Conservation (phyloP, 345 rosid species). For the Gossypium bickii region DNA sequence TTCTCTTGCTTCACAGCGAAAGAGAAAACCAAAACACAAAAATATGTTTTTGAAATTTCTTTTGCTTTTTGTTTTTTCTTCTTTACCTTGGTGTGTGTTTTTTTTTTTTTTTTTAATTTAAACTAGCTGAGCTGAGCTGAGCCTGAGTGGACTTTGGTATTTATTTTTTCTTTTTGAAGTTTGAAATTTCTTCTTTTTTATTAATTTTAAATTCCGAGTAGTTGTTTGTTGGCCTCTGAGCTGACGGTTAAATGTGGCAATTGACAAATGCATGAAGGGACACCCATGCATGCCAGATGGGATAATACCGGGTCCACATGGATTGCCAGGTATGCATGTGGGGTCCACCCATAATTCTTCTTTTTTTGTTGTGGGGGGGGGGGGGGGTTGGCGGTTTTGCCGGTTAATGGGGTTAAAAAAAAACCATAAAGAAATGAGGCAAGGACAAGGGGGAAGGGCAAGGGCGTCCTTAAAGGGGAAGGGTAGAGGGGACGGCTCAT, state of each 20-base stretch:
- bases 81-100: background rate
- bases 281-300: slow-evolving; percentile 28
- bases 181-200: slow-evolving; percentile 9
- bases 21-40: slow-evolving; percentile 13
- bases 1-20: slow-evolving; percentile 17
- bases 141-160: slow-evolving; percentile 37
- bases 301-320: slow-evolving; percentile 17
- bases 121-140: slow-evolving; percentile 15
- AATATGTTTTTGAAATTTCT: background rate
- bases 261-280: background rate
- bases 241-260: slow-evolving; percentile 47
- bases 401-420: background rate
- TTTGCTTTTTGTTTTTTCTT: slow-evolving; percentile 20
- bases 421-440: background rate
- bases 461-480: background rate
- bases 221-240: slow-evolving; percentile 34
- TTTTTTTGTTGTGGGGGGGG: too few species aligned
- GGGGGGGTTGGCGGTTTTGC: background rate
- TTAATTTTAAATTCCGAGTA: slow-evolving; percentile 7
- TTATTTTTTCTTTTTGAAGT: slow-evolving; percentile 4
- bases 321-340: slow-evolving; percentile 19
- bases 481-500: background rate
- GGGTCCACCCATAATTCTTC: slow-evolving; percentile 4
- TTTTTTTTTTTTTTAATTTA: slow-evolving; percentile 14
- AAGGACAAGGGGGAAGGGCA: too few species aligned